phyloP scores from a whole-genome alignment of 2,329 filamentous ascomycete genomes.

The Epichloe sibirici region DNA sequence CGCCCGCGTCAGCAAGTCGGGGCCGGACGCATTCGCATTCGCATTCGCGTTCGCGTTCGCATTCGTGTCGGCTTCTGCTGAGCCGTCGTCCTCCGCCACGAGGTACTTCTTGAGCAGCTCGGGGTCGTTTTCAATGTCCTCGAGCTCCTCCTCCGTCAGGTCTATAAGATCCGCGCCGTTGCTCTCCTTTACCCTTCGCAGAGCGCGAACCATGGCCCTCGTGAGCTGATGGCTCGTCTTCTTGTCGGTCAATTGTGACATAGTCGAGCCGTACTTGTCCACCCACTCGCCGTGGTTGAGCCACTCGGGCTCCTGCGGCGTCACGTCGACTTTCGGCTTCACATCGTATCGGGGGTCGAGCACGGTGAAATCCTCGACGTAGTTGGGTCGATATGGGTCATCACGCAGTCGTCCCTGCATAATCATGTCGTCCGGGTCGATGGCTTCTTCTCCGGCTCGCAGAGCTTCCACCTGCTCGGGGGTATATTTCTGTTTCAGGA shows the following conservation, averaged over 20 bases:
- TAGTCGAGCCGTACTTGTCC: slow-evolving; percentile 41
- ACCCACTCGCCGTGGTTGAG: slow-evolving; percentile 48
- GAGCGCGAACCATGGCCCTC: slow-evolving; percentile 27
- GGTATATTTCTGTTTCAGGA: slow-evolving; percentile 58
- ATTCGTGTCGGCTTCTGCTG: slow-evolving; percentile 13
- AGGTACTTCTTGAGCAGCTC: slow-evolving; percentile 27
- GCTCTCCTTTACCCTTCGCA: slow-evolving; percentile 30
- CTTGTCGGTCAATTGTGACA: slow-evolving; percentile 30
- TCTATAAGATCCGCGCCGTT: slow-evolving; percentile 32
- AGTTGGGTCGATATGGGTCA: slow-evolving; percentile 61
- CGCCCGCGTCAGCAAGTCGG: slow-evolving; percentile 20
- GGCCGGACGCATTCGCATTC: slow-evolving; percentile 12
- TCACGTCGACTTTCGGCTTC: slow-evolving; percentile 35
- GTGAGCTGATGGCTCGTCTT: slow-evolving; percentile 30
- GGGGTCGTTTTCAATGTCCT: slow-evolving; percentile 27
- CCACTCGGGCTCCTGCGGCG: slow-evolving; percentile 42
- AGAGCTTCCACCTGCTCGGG: slow-evolving; percentile 72
- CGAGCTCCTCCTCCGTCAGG: slow-evolving; percentile 37
- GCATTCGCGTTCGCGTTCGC: slow-evolving; percentile 14
- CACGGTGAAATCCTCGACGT: slow-evolving; percentile 72
- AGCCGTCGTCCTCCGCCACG: slow-evolving; percentile 18
- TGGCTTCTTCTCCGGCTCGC: slow-evolving; percentile 64
- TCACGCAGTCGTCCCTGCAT: slow-evolving; percentile 58
- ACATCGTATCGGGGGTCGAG: slow-evolving; percentile 71
- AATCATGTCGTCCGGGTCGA: slow-evolving; percentile 62